Conservation (phyloP, 352 stramenopile genomes). For the Pythium myriotylum region DNA sequence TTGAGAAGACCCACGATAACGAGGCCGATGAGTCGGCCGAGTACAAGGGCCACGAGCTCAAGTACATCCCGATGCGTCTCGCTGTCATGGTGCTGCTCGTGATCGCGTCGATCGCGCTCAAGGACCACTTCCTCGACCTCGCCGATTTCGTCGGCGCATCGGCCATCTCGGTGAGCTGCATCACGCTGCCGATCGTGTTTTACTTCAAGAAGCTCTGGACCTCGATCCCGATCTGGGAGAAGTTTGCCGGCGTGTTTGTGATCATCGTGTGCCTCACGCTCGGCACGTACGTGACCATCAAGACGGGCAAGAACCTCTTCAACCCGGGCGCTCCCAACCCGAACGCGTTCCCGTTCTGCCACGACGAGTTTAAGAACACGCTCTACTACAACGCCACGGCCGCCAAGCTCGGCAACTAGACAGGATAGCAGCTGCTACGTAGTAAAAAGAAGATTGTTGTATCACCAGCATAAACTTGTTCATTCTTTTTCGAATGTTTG, state of each 20-base stretch:
- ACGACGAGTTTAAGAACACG: constrained; percentile 27
- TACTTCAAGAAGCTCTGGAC: constrained; percentile 33
- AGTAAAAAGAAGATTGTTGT: no score
- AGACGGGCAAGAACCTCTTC: constrained; percentile 18
- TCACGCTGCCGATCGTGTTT: constrained; percentile 23
- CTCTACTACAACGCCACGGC: constrained; percentile 32
- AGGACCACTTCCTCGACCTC: constrained; percentile 39
- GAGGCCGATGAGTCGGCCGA: constrained; percentile 20
- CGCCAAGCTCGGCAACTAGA: constrained; percentile 11
- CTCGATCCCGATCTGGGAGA: constrained; percentile 29
- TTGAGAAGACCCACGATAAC: constrained; percentile 18
- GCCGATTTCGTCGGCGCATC: constrained; percentile 38
- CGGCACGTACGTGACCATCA: constrained; percentile 27
- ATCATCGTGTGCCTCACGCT: constrained; percentile 25
- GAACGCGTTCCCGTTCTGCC: constrained; percentile 32
- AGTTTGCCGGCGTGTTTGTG: constrained; percentile 17
- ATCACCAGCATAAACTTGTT: no score
- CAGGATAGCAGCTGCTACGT: neutral
- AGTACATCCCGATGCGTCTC: constrained; percentile 31
- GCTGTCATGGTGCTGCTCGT: constrained; percentile 25
- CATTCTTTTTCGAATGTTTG: neutral
- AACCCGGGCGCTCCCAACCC: constrained; percentile 3
- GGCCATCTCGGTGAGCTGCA: constrained; percentile 37
- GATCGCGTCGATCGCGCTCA: constrained; percentile 27
- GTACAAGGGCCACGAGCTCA: constrained; percentile 28